These are phyloP conservation scores for Huntiella decipiens DNA, from an alignment of 2,329 filamentous ascomycete genomes.

Conservation along the genomic window DNA sequence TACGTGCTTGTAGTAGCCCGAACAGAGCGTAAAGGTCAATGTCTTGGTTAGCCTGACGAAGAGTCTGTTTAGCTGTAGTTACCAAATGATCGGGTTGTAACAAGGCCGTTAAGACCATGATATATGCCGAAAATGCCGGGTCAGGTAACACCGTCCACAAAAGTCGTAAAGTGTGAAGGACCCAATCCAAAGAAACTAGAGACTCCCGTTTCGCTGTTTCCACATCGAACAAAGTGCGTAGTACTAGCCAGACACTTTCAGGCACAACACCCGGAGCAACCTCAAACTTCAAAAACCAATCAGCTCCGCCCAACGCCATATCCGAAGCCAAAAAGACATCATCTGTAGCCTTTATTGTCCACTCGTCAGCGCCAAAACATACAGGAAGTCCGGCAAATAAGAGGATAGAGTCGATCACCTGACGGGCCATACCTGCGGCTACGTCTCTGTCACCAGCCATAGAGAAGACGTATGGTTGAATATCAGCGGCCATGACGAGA, in stretches of 20 bases:
- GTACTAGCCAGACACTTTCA: neutral
- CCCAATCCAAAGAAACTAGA: too few species aligned
- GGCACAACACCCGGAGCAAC: conserved; percentile 5
- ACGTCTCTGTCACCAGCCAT: too few species aligned
- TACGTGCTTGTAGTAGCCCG: conserved; percentile 15
- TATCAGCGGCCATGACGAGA: conserved; percentile 61
- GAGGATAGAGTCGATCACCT: conserved; percentile 25
- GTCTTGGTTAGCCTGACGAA: conserved; percentile 49
- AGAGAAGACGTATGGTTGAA: conserved; percentile 46
- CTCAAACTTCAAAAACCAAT: conserved; percentile 1
- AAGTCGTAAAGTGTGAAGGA: too few species aligned
- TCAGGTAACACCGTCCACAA: too few species aligned
- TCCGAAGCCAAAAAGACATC: conserved; percentile 31
- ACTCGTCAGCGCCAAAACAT: conserved; percentile 12
- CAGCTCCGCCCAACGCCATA: neutral
- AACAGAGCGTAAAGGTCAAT: conserved; percentile 49
- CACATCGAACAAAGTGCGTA: neutral
- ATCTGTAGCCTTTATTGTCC: conserved; percentile 20
- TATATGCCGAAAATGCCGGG: conserved; percentile 40
- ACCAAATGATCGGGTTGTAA: conserved; percentile 36
- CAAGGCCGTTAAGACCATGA: conserved; percentile 45
- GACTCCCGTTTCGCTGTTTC: too few species aligned
- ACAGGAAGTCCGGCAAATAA: conserved; percentile 9
- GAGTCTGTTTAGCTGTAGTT: conserved; percentile 51
- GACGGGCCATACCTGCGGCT: too few species aligned